Evolutionary conservation across 129 eudicot genomes (phyloP), one percentile per base, ranked within the genome.

Genomic region (Flaveria trinervia): DNA sequence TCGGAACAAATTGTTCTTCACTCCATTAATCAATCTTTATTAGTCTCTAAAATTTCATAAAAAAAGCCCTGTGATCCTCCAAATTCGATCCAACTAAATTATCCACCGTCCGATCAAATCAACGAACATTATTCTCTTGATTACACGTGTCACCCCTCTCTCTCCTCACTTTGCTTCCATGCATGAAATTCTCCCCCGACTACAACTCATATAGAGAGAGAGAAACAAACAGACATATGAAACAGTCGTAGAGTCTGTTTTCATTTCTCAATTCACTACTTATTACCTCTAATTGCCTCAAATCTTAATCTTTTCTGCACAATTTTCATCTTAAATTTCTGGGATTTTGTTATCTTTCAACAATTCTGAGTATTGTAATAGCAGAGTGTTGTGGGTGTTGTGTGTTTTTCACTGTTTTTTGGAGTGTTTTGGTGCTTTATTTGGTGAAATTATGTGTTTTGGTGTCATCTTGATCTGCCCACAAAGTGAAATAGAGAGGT

Each of bases 171-270:
- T 84, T 81, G 74, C 84, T 84, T 83, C 87, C 97, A 85, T 91
- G 97, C 97, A 91, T 91, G 94, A 82, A 88, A 86, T 87, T 86
- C 89, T 85, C 65, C 85, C 89, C 88, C 87, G 68, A 75, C 83
- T 79, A 74, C 72, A 78, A 67, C 88, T 82, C 80, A 82, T 65
- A 80, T 55, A 73, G 52, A 80, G 65, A 68, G 59, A 75, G 52
- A 70, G 43, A 48, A 49, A 48, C 60, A 70, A 59, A 70, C 60
- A 67, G 49, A 22, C 75, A 83, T 71, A 80, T 79, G 90, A 85
- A 88, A 80, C 86, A 86, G 92, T 89, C 95, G 82, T 86, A 85
- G 71, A 83, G 75, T 83, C 87, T 74, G 91, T 88, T 71, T 73
- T 71, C 51, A 62, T 61, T 54, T 75, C 72, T 65, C 80, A 48